Percentiles rank a stretch among this genome's conserved stretches.
Evolutionary conservation across 768 basidiomycete genomes (phyloP).

Genomic region (Naganishia vaughanmartiniae): DNA sequence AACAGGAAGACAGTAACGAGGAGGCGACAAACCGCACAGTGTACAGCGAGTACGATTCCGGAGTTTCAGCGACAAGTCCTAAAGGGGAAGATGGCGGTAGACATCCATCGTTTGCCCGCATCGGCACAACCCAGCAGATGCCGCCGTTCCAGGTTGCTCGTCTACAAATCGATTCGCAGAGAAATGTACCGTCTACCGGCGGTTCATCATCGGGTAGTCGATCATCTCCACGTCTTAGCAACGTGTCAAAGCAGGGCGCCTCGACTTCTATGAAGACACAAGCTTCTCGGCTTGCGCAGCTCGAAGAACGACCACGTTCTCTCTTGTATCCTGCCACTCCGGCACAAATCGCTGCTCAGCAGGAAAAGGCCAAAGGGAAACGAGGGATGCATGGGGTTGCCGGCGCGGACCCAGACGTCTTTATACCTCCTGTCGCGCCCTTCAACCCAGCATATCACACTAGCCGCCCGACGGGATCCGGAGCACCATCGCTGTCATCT

Average conservation of each 20-base stretch:
- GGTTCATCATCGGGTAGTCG: conserved; percentile 13
- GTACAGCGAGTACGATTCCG: conserved; percentile 28
- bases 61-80: conserved; percentile 26
- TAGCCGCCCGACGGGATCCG: background rate
- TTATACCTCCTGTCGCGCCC: conserved; percentile 28
- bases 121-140: background rate
- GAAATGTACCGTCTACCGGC: background rate
- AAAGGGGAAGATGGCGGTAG: conserved; percentile 2
- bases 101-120: conserved; percentile 6
- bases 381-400: conserved; percentile 5
- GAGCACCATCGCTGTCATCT: conserved; percentile 10
- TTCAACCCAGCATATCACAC: conserved; percentile 27
- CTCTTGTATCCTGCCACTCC: conserved; percentile 48
- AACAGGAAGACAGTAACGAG: conserved; percentile 15
- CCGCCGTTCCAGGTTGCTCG: conserved; percentile 2
- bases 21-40: conserved; percentile 18
- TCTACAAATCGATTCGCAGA: background rate
- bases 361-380: conserved; percentile 18
- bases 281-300: conserved; percentile 32
- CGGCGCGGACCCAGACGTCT: conserved; percentile 9
- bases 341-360: conserved; percentile 40
- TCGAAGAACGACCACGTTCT: conserved; percentile 42
- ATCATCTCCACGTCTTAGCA: conserved; percentile 2
- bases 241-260: background rate
- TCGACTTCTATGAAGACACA: conserved; percentile 22